Conservation (phyloP, 768 basidiomycete genomes). For the Collybia mongolica region DNA sequence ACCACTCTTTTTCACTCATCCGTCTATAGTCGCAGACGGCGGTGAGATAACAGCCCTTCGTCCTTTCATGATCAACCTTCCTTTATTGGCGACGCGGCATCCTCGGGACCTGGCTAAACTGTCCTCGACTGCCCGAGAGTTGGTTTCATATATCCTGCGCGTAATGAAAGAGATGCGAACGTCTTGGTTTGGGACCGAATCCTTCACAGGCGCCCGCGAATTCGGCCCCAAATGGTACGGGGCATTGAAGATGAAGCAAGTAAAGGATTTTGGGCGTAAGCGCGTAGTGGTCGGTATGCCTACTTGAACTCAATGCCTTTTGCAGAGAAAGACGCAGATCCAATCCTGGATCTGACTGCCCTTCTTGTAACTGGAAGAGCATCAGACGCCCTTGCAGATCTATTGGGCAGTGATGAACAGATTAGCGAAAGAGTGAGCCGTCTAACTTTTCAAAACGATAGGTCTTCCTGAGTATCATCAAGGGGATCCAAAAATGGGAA, state of each 20-base stretch:
- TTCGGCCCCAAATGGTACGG: slow-evolving; percentile 74
- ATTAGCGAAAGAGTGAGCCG: slow-evolving; percentile 75
- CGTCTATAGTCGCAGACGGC: slow-evolving; percentile 22
- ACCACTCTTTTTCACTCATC: slow-evolving; percentile 52
- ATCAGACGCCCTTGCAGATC: slow-evolving; percentile 72
- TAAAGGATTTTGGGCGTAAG: slow-evolving; percentile 67
- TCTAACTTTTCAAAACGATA: slow-evolving; percentile 2
- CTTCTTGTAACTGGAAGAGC: slow-evolving; percentile 70
- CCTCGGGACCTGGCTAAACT: slow-evolving; percentile 69
- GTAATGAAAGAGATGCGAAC: slow-evolving; percentile 70
- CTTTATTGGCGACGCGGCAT: slow-evolving; percentile 54
- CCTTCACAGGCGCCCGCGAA: slow-evolving; percentile 63
- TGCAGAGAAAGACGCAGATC: slow-evolving; percentile 58
- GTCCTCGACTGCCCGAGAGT: slow-evolving; percentile 67
- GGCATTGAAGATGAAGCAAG: slow-evolving; percentile 61
- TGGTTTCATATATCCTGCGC: slow-evolving; percentile 70
- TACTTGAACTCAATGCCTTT: slow-evolving; percentile 9
- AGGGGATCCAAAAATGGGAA: slow-evolving; percentile 88
- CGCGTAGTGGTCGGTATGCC: slow-evolving; percentile 10
- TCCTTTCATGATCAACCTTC: slow-evolving; percentile 50
- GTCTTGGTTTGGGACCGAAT: slow-evolving; percentile 73
- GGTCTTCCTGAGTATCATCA: slow-evolving; percentile 18
- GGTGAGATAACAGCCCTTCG: slow-evolving; percentile 24
- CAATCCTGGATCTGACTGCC: slow-evolving; percentile 69
- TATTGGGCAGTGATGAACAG: slow-evolving; percentile 74